Conservation (phyloP, 768 basidiomycete species). For the Suillus alpinus region DNA sequence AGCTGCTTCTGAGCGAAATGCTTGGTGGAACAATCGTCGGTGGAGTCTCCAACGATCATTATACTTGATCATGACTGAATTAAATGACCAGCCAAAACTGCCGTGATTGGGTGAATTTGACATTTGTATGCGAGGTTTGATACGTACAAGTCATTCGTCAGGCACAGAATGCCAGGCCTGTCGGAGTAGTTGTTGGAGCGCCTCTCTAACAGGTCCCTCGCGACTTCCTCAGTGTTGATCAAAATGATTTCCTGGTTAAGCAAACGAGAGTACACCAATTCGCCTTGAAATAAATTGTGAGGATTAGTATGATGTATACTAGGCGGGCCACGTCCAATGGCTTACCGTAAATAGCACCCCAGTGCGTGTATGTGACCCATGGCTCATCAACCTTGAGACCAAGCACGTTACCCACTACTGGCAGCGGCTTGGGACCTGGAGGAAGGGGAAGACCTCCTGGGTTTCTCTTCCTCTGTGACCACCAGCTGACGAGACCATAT, state of each 20-base stretch:
- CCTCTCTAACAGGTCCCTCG: constrained; percentile 42
- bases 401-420: constrained; percentile 28
- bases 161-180: constrained; percentile 29
- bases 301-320: constrained; percentile 9
- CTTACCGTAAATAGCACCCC: constrained; percentile 30
- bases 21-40: constrained; percentile 26
- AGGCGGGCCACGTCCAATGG: not conserved
- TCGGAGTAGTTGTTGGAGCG: constrained; percentile 46
- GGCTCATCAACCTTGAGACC: constrained; percentile 25
- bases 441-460: constrained; percentile 29
- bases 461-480: constrained; percentile 8
- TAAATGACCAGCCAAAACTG: constrained; percentile 30
- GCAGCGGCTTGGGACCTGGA: constrained; percentile 52
- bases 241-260: constrained; percentile 37
- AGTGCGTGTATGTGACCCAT: constrained; percentile 31
- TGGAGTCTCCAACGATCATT: constrained; percentile 28
- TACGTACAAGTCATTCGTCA: constrained; percentile 30
- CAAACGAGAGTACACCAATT: constrained; percentile 35
- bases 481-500: constrained; percentile 7
- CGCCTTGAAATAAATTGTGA: constrained; percentile 20
- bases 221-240: constrained; percentile 38
- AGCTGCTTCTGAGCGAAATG: constrained; percentile 21
- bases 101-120: not conserved
- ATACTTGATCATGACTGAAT: constrained; percentile 27
- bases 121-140: not conserved